Conservation (phyloP, 2,329 filamentous ascomycete species). For the Trichoderma koningii region DNA sequence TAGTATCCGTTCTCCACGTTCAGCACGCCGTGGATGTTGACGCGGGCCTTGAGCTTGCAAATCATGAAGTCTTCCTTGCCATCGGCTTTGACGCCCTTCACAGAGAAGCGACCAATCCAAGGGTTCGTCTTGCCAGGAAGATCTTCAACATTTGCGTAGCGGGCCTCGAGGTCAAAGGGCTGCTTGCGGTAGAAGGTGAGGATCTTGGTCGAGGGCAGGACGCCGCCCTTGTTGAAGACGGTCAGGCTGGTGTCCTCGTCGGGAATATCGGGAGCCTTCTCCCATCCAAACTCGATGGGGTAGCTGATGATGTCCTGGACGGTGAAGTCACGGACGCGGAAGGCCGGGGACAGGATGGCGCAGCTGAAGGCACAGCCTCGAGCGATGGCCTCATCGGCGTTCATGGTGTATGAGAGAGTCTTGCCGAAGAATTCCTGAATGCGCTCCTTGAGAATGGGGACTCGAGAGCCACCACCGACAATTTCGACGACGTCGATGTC, state of each 20-base stretch:
- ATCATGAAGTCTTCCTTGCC: slow-evolving; percentile 98
- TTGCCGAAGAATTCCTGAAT: slow-evolving; percentile 93
- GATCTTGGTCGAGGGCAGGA: slow-evolving; percentile 98
- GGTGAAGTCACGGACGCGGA: slow-evolving; percentile 97
- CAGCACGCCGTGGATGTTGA: slow-evolving; percentile 94
- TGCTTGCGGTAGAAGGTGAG: slow-evolving; percentile 99
- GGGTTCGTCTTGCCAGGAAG: slow-evolving; percentile 89
- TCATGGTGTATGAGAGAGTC: slow-evolving; percentile 89
- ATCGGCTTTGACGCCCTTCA: slow-evolving; percentile 95
- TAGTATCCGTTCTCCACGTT: slow-evolving; percentile 98
- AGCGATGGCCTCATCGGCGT: slow-evolving; percentile 96
- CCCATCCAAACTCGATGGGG: slow-evolving; percentile 98
- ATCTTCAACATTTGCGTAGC: slow-evolving; percentile 82
- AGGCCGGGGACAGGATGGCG: slow-evolving; percentile 93
- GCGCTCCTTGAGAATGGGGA: slow-evolving; percentile 86
- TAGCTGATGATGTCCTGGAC: slow-evolving; percentile 98
- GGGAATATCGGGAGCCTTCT: slow-evolving; percentile 96
- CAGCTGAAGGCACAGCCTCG: slow-evolving; percentile 97
- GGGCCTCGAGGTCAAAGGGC: slow-evolving; percentile 92
- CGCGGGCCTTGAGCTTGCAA: slow-evolving; percentile 96
- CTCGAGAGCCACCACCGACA: slow-evolving; percentile 91
- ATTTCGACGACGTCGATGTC: slow-evolving; percentile 94
- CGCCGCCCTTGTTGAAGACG: slow-evolving; percentile 96
- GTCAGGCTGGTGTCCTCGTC: slow-evolving; percentile 97
- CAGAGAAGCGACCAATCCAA: slow-evolving; percentile 96